Evolutionary conservation across 2,329 filamentous ascomycete genomes (phyloP), one percentile per base, ranked within the genome.

Genomic region (Sporothrix mexicana): DNA sequence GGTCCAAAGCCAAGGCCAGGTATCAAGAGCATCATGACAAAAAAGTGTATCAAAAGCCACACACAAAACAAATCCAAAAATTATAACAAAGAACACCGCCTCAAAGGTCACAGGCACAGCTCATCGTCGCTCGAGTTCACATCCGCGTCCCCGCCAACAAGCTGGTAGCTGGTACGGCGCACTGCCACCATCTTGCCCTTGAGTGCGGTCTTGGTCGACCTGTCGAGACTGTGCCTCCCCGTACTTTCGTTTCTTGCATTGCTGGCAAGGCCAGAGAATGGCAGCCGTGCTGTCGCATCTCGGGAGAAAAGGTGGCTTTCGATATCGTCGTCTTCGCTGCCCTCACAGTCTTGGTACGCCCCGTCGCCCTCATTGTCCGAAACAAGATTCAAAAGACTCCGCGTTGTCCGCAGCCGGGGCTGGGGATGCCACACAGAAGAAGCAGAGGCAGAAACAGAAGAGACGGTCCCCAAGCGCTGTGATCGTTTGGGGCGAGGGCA

Each of bases 91-190:
- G n/a, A 51, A 6, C 17, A 10, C 7, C 3, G 5, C 20, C 13
- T n/a, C 30, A 36, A 6, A 36, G 2, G 30, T 75, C 64, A 77
- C 49, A 75, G 61, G 59, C 75, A 73, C 45, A 77, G 70, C 69
- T 77, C 76, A 69, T 77, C 76, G 43, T 76, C 76, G 64, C 74
- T 75, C 25, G 36, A 59, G 30, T 30, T 20, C 64, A 53, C 62
- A 20, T 71, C 53, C 8, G 4, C 15, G 12, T 20, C 55, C 23
- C 23, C 1, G 20, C 2, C 43, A 53, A 41, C 41, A 10, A 45
- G 1, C 8, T 45, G 61, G 41, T 25, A 47, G 20, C 41, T 47
- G 17, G 10, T 23, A 6, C n/a, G 41, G n/a, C 25, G 12, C n/a
- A 8, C 57, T 55, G 45, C 30, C 25, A 10, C 53, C 13, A 12